A percentile compares a stretch with the other conserved stretches of the same genome.
Conservation (phyloP, 108 stramenopile genomes). For the Ochromonas danica region DNA sequence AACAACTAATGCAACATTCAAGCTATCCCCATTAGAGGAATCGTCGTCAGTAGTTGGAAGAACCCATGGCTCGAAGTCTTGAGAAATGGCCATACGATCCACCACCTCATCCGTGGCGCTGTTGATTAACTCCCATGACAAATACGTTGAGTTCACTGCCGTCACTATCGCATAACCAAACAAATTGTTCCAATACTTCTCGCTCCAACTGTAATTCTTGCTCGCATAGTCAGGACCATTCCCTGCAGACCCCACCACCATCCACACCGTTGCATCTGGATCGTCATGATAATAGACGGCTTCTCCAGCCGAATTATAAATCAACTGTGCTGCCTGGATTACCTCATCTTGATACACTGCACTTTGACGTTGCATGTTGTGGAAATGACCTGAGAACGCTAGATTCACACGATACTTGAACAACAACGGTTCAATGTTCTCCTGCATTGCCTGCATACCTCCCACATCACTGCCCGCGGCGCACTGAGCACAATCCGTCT, state of each 20-base stretch:
- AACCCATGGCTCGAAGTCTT: too few relatives aligned
- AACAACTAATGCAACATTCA: too few relatives aligned
- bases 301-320: background rate
- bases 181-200: background rate
- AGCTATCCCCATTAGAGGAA: too few relatives aligned
- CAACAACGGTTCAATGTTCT: conserved; percentile 8
- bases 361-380: background rate
- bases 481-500: background rate
- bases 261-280: conserved; percentile 18
- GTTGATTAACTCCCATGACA: background rate
- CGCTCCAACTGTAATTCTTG: background rate
- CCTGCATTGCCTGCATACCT: background rate
- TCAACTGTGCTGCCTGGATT: background rate
- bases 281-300: background rate
- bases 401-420: conserved; percentile 1
- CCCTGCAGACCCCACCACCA: conserved; percentile 27
- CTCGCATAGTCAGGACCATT: background rate
- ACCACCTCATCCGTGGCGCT: background rate
- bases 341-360: conserved; percentile 3
- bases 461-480: background rate
- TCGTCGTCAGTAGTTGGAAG: too few relatives aligned
- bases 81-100: conserved; percentile 23
- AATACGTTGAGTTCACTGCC: background rate
- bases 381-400: conserved; percentile 17
- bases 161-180: conserved; percentile 25